phyloP scores from a whole-genome alignment of 768 basidiomycete species.

The Sarcodon sp. region DNA sequence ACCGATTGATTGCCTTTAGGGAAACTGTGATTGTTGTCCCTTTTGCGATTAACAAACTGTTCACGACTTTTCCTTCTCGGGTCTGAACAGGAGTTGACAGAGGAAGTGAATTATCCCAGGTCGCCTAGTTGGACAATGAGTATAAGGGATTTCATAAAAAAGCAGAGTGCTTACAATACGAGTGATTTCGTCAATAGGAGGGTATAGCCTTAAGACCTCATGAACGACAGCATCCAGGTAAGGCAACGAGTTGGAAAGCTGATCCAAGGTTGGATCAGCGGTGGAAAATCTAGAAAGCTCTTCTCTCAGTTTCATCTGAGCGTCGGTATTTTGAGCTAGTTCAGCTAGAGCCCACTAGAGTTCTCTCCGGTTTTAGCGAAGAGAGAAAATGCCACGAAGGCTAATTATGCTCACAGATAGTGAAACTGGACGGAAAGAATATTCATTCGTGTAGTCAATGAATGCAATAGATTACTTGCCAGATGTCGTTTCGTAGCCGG shows the following conservation, averaged over 20 bases:
- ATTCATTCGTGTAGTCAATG: background rate
- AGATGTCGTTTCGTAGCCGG: slow-evolving; percentile 43
- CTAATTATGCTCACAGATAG: slow-evolving; percentile 9
- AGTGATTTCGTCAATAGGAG: slow-evolving; percentile 21
- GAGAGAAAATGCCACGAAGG: background rate
- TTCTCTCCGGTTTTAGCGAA: background rate
- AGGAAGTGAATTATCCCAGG: slow-evolving; percentile 11
- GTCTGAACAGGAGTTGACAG: slow-evolving; percentile 8
- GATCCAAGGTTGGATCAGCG: slow-evolving; percentile 40
- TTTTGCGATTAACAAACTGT: slow-evolving; percentile 20
- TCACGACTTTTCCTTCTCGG: slow-evolving; percentile 2
- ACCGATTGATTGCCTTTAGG: slow-evolving; percentile 25
- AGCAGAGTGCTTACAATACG: slow-evolving; percentile 22
- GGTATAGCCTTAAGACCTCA: slow-evolving; percentile 31
- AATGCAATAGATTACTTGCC: slow-evolving; percentile 12
- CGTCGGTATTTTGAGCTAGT: slow-evolving; percentile 27
- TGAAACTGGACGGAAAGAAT: slow-evolving; percentile 9
- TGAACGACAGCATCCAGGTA: slow-evolving; percentile 41
- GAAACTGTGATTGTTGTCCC: slow-evolving; percentile 26
- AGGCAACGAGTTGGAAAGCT: slow-evolving; percentile 33
- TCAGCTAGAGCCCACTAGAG: slow-evolving; percentile 46
- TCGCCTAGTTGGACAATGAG: slow-evolving; percentile 15
- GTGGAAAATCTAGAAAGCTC: slow-evolving; percentile 29
- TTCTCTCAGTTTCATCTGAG: slow-evolving; percentile 34
- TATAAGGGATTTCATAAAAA: slow-evolving; percentile 13